Evolutionary conservation across 2,329 filamentous ascomycete genomes (phyloP), one percentile per base, ranked within the genome.

Genomic region (Rachicladosporium sp.): DNA sequence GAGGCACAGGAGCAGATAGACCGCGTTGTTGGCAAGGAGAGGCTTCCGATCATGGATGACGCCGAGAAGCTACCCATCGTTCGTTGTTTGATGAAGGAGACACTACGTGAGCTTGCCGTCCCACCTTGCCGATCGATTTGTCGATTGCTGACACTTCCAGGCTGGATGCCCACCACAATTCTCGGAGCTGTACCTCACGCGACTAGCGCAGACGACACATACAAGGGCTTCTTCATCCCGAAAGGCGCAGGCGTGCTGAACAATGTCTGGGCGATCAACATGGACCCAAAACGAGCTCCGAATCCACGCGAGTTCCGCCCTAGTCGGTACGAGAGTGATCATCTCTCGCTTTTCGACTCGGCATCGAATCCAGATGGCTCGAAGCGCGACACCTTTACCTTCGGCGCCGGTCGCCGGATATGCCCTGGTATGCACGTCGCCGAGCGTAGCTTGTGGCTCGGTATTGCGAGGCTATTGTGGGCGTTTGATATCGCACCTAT

Each of bases 391-490:
- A 65, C 69, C 6, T 75, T 71, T 51, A 65, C 62, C 0, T 78
- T 74, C 40, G 73, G 74, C 12, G 68, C 67, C 6, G 73, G 74
- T 1, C 61, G 73, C 4, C 62, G 74, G 15, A 65, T 76, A 33
- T 79, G 75, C 51, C 73, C 69, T 3, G 75, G 74, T 0, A 70
- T 73, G 23, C 69, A 74, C 38, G 59, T 78, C 2, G 70, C 70
- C 0, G 66, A 70, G 40, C 63, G 65, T 4, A 63, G 59, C 7
- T 46, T 74, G 10, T 71, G 68, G 46, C 56, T 73, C 6, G 62
- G 53, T 9, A 64, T 71, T 27, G 59, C 68, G 3, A 60, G 67
- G 3, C 58, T 73, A 13, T 50, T 71, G 23, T 73, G 69, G 67
- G 64, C 61, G 1, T 71, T 47, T 35, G 44, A 52, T 6, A 40